Conservation (phyloP, 176 grass and related monocot species). For the Bolboschoenus planiculmis region DNA sequence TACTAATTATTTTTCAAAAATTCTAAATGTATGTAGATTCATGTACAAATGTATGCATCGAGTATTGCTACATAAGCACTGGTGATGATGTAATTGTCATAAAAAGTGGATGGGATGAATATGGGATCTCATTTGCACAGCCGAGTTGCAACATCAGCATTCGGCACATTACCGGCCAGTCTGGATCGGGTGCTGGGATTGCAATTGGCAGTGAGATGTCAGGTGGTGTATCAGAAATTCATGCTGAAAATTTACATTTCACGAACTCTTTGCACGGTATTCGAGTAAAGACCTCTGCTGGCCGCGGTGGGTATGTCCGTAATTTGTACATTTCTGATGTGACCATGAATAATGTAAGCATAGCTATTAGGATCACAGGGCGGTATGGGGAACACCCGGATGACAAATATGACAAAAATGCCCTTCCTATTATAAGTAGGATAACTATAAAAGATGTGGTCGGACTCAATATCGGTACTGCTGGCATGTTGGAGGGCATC, state of each 20-base stretch:
- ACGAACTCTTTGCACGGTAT: conserved; percentile 75
- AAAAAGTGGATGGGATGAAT: conserved; percentile 96
- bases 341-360: conserved; percentile 65
- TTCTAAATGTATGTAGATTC: conserved; percentile 46
- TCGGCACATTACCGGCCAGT: conserved; percentile 47
- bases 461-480: conserved; percentile 47
- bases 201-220: conserved; percentile 98
- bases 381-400: conserved; percentile 73
- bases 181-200: conserved; percentile 60
- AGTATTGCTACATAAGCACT: conserved; percentile 77
- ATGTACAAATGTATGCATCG: conserved; percentile 76
- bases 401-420: conserved; percentile 58
- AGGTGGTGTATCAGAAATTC: conserved; percentile 68
- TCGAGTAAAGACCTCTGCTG: conserved; percentile 75
- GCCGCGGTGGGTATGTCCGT: conserved; percentile 72
- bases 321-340: conserved; percentile 64
- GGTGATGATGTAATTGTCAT: conserved; percentile 76
- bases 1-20: neutral
- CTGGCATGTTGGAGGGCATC: conserved; percentile 72
- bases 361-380: conserved; percentile 78
- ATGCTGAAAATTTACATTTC: conserved; percentile 49
- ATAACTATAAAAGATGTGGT: conserved; percentile 68
- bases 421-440: conserved; percentile 63
- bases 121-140: conserved; percentile 72
- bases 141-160: conserved; percentile 94